Evolutionary conservation across 129 eudicot species (phyloP).

Genomic region (Flaveria brownii): DNA sequence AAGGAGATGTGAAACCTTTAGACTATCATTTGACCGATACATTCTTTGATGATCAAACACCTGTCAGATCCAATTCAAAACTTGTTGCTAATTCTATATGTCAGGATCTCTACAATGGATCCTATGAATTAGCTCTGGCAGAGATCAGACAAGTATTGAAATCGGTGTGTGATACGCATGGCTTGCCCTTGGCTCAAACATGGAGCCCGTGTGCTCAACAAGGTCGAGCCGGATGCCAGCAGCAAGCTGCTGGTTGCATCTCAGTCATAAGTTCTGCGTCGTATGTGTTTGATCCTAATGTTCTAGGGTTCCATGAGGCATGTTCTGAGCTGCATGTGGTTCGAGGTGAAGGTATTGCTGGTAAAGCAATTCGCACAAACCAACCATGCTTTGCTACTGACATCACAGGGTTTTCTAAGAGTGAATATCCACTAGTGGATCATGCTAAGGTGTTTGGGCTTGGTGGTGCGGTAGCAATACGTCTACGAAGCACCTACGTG

Average conservation of each 20-base stretch:
- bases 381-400: slow-evolving; percentile 58
- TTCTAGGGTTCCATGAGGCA: slow-evolving; percentile 52
- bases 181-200: slow-evolving; percentile 66
- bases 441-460: slow-evolving; percentile 52
- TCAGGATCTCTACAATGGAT: slow-evolving; percentile 37
- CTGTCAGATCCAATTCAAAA: slow-evolving; percentile 13
- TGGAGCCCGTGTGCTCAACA: slow-evolving; percentile 62
- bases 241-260: slow-evolving; percentile 38
- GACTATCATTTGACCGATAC: slow-evolving; percentile 20
- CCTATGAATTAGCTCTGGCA: slow-evolving; percentile 39
- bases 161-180: slow-evolving; percentile 43
- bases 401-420: slow-evolving; percentile 42
- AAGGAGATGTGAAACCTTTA: slow-evolving; percentile 32
- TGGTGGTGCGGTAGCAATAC: slow-evolving; percentile 58
- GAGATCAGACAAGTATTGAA: slow-evolving; percentile 50
- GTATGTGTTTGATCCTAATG: slow-evolving; percentile 44
- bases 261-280: slow-evolving; percentile 51
- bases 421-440: slow-evolving; percentile 54
- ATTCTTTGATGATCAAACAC: slow-evolving; percentile 26
- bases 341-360: slow-evolving; percentile 57
- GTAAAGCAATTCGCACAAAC: slow-evolving; percentile 55
- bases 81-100: slow-evolving; percentile 9
- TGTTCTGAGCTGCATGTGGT: slow-evolving; percentile 55
- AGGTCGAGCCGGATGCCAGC: slow-evolving; percentile 42
- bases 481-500: slow-evolving; percentile 44